Conservation (phyloP, 805 yeast genomes). For the Zygosaccharomyces kombuchaensis region DNA sequence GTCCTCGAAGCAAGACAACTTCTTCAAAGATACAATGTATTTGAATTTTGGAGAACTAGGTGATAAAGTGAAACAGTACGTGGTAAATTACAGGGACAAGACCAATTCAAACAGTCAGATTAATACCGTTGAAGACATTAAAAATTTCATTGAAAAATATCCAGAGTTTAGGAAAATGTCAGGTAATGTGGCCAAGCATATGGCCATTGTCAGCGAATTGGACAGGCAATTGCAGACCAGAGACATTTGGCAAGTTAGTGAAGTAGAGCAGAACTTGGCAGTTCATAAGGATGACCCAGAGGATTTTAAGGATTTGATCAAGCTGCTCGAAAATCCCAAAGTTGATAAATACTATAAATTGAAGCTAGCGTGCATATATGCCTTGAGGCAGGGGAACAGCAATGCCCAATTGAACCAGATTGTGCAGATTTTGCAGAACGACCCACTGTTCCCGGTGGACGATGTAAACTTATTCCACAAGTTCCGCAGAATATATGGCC, state of each 20-base stretch:
- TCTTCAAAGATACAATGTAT: slow-evolving; percentile 76
- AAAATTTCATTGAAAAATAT: slow-evolving; percentile 81
- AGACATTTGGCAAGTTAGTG: slow-evolving; percentile 80
- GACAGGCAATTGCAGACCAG: slow-evolving; percentile 63
- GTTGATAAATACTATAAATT: slow-evolving; percentile 56
- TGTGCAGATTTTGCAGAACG: slow-evolving; percentile 35
- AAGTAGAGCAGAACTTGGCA: slow-evolving; percentile 81
- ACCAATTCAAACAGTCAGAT: slow-evolving; percentile 68
- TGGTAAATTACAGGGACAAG: slow-evolving; percentile 71
- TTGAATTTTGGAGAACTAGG: slow-evolving; percentile 93
- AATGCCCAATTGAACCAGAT: slow-evolving; percentile 48
- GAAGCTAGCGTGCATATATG: slow-evolving; percentile 69
- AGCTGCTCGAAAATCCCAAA: slow-evolving; percentile 45
- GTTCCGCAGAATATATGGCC: slow-evolving; percentile 36
- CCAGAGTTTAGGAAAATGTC: slow-evolving; percentile 91
- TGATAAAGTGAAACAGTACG: slow-evolving; percentile 79
- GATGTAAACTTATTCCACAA: slow-evolving; percentile 43
- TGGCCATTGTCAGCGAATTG: slow-evolving; percentile 82
- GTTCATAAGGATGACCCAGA: slow-evolving; percentile 54
- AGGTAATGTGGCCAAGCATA: slow-evolving; percentile 86
- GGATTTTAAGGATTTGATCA: slow-evolving; percentile 55
- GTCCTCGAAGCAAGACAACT: slow-evolving; percentile 66
- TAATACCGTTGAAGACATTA: slow-evolving; percentile 82
- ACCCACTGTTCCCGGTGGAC: slow-evolving; percentile 34
- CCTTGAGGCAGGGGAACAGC: slow-evolving; percentile 62